Evolutionary conservation across 306 rosid species (phyloP), one percentile per base, ranked within the genome.

Genomic region (Lagenaria siceraria): DNA sequence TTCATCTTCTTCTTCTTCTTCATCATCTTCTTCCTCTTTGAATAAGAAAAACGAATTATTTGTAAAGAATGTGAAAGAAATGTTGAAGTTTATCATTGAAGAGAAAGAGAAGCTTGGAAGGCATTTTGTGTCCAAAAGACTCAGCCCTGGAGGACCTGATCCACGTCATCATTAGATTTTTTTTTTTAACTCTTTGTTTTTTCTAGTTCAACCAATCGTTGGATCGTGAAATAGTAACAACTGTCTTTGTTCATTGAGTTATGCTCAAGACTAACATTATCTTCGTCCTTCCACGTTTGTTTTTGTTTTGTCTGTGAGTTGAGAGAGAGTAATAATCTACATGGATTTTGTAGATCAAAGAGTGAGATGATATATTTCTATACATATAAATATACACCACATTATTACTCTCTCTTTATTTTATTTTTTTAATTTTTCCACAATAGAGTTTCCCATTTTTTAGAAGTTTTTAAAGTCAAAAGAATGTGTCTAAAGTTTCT

Each of bases 111-210:
- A 71, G 59, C 59, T 71, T 46, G 76, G 76, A 71, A 48, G 42
- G 17, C 76, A 71, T 48, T 71, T 48, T 9, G 76, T 71, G 4
- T 46, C 76, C 8, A 71, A 71, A 51, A 71, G 76, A 17, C 76
- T 71, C 15, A 71, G 76, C 42, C 76, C 76, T 5, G 76, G 76
- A 15, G 76, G 76, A 25, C 76, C 76, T 48, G 76, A 71, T 48
- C 76, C 76, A 3, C 76, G 76, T 24, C 76, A 71, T 48, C 76
- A 71, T 70, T 70, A 27, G 14, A 9, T 21, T 12, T 43, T 2
- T 68, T 40, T 8, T 4, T 21, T 3, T 38, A n/a, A n/a, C 9
- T 31, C 13, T 61, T 13, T 25, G 9, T 12, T 10, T 12, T 46
- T 46, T 43, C 15, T 0, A 46, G 52, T 46, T 46, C 52, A 46